Conservation (phyloP, 2,329 filamentous ascomycete species). For the Penicillium sp. region DNA sequence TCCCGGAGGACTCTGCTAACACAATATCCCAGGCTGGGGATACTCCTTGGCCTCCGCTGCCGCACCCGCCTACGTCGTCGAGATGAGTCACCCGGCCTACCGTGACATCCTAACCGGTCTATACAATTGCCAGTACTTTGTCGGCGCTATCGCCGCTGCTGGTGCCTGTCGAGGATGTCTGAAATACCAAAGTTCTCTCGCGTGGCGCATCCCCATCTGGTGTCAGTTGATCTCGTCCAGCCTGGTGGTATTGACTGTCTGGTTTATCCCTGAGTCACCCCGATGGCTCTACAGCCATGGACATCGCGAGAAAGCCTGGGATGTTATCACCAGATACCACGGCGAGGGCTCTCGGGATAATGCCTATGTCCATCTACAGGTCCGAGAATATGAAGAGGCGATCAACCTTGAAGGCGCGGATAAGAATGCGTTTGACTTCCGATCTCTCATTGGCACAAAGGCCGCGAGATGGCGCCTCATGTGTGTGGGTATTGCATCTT, state of each 20-base stretch:
- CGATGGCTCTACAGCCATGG: conserved; percentile 60
- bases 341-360: conserved; percentile 44
- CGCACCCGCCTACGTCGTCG: conserved; percentile 61
- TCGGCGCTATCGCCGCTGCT: conserved; percentile 53
- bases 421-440: conserved; percentile 53
- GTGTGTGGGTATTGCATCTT: conserved; percentile 49
- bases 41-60: conserved; percentile 59
- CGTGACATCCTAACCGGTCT: conserved; percentile 61
- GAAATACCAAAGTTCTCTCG: conserved; percentile 36
- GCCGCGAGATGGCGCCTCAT: conserved; percentile 49
- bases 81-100: conserved; percentile 62
- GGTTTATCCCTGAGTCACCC: conserved; percentile 59
- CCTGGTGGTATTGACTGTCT: conserved; percentile 47
- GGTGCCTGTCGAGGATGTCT: conserved; percentile 52
- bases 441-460: neutral
- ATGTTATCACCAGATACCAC: conserved; percentile 57
- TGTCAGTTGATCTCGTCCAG: conserved; percentile 47
- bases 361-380: conserved; percentile 29
- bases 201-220: conserved; percentile 61
- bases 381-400: conserved; percentile 32
- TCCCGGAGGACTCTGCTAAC: neutral
- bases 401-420: conserved; percentile 39
- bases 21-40: conserved; percentile 44
- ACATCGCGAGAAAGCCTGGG: conserved; percentile 56
- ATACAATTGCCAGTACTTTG: conserved; percentile 51